These are phyloP conservation scores for Sugiyamaella valdiviana DNA, from an alignment of 805 yeast species.

Conservation along the genomic window DNA sequence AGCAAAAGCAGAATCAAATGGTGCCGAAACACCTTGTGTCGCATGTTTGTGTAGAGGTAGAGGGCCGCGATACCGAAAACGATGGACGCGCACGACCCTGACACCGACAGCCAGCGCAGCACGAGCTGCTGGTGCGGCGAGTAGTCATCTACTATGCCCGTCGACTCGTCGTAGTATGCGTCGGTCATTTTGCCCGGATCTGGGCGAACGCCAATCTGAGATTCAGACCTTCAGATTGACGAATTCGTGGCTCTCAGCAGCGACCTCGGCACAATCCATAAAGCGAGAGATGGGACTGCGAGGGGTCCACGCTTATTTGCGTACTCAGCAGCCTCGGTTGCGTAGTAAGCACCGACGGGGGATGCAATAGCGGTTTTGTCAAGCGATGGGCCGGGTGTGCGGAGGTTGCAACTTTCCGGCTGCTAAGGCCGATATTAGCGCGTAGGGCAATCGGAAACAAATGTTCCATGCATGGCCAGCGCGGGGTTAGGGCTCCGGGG, in stretches of 20 bases:
- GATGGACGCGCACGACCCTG: conserved; percentile 46
- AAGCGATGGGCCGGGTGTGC: too few relatives aligned
- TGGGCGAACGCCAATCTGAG: not conserved
- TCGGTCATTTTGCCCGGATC: not conserved
- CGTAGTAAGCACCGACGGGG: too few relatives aligned
- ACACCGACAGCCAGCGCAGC: conserved; percentile 40
- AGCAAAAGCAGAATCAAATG: conserved; percentile 58
- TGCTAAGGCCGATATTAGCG: too few relatives aligned
- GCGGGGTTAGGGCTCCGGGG: not conserved
- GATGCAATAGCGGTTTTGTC: too few relatives aligned
- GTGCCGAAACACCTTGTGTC: conserved; percentile 25
- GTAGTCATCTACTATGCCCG: conserved; percentile 12
- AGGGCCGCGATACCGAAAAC: conserved; percentile 52
- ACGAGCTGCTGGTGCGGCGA: conserved; percentile 18
- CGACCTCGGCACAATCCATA: too few relatives aligned
- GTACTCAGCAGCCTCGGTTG: too few relatives aligned
- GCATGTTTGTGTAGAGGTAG: conserved; percentile 41
- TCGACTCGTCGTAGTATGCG: conserved; percentile 6
- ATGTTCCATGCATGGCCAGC: not conserved
- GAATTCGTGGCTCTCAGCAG: too few relatives aligned
- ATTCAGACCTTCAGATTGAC: too few relatives aligned
- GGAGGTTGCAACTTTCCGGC: too few relatives aligned
- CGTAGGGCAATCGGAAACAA: not conserved
- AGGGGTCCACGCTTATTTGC: too few relatives aligned
- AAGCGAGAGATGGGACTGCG: too few relatives aligned